Evolutionary conservation across 495 filamentous ascomycete species (phyloP).

Genomic region (Podospora bellae-mahoneyi): DNA sequence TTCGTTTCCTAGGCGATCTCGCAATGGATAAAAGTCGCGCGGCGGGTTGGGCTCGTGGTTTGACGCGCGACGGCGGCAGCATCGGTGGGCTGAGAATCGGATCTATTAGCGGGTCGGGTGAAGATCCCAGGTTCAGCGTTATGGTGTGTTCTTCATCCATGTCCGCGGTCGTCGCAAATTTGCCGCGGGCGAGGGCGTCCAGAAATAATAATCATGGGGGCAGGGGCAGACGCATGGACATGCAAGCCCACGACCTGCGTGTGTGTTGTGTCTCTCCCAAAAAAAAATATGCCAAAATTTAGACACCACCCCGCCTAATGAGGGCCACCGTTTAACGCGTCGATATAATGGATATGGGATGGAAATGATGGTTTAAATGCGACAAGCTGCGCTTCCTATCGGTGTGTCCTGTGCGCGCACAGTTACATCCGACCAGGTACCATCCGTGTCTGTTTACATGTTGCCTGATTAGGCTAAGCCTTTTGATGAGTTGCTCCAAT

Average conservation of each 20-base stretch:
- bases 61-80: constrained; percentile 25
- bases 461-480: constrained; percentile 12
- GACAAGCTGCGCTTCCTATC: not conserved
- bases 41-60: constrained; percentile 30
- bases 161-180: constrained; percentile 13
- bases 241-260: not conserved
- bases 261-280: not conserved
- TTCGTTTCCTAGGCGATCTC: constrained; percentile 50
- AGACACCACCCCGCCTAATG: not conserved
- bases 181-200: constrained; percentile 1
- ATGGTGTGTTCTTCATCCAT: constrained; percentile 25
- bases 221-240: not conserved
- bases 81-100: constrained; percentile 24
- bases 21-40: constrained; percentile 30
- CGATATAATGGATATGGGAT: constrained; percentile 12
- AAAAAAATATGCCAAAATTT: no score
- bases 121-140: constrained; percentile 43
- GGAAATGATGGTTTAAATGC: constrained; percentile 5
- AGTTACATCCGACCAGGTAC: not conserved
- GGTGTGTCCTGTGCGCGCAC: not conserved
- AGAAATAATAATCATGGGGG: constrained; percentile 5
- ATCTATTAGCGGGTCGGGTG: constrained; percentile 49
- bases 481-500: constrained; percentile 5
- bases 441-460: constrained; percentile 23
- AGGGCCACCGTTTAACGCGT: not conserved